These are phyloP conservation scores for Nelumbo lutea DNA, from an alignment of 164 flowering plant species.

Conservation along the genomic window DNA sequence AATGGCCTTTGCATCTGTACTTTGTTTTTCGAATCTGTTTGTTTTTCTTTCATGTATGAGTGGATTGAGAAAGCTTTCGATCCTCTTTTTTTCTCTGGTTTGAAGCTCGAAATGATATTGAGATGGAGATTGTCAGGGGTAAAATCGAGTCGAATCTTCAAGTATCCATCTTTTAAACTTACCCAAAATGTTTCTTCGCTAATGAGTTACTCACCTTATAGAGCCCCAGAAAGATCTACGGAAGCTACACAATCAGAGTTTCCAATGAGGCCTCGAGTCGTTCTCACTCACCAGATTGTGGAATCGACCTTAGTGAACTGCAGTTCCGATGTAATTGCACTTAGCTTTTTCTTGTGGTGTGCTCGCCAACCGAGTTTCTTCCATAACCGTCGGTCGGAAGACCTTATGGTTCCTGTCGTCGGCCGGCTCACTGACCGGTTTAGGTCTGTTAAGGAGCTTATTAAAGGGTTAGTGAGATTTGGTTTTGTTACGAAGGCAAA, in stretches of 20 bases:
- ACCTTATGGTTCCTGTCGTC: conserved; percentile 35
- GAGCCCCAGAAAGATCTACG: background rate
- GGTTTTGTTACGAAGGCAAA: conserved; percentile 48
- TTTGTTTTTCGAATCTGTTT: background rate
- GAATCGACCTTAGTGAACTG: conserved; percentile 35
- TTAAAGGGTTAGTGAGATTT: conserved; percentile 32
- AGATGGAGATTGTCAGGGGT: conserved; percentile 3
- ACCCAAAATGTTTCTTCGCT: background rate
- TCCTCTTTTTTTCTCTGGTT: background rate
- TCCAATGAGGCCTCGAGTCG: background rate
- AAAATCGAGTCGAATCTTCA: background rate
- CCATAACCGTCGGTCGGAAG: conserved; percentile 31
- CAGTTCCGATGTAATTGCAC: conserved; percentile 49
- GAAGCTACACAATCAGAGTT: background rate
- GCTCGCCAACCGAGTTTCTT: conserved; percentile 47
- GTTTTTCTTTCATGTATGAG: background rate
- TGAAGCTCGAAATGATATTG: conserved; percentile 7
- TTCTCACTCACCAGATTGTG: conserved; percentile 31
- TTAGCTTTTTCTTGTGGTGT: conserved; percentile 64
- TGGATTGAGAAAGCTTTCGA: background rate
- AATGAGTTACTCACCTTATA: background rate
- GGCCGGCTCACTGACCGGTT: conserved; percentile 25
- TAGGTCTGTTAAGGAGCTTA: conserved; percentile 29
- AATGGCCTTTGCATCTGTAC: background rate
- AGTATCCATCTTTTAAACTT: background rate